Base-by-base conservation (phyloP, 306 rosid species). In the Bauhinia variegata region DNA sequence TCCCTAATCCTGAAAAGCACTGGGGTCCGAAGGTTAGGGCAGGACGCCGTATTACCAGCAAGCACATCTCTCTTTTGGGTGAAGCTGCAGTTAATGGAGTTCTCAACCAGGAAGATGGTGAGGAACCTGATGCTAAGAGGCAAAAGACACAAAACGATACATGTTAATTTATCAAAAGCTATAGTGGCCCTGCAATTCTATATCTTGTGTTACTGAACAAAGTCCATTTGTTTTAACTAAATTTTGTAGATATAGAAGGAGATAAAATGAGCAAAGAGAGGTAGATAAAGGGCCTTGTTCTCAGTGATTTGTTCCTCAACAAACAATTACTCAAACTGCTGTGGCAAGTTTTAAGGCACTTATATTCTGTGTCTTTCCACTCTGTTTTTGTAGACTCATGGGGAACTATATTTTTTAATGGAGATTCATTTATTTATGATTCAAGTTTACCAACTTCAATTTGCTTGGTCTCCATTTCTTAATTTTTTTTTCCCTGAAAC, bases 1-100 rank as follows among this genome's bases (percentile, higher is more conserved):
- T 93, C 64, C 96, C 98, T 28, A 93, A 93, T 76, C 97, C 98
- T 0, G 98, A 93, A 63, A 88, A 87, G 72, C 97, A 93, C 48
- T 93, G 98, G 97, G 98, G 98, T 41, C 97, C 98, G 2, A 88
- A 93, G 78, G 88, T 93, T 36, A 84, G 98, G 80, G 98, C 97
- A 4, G 98, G 98, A 48, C 98, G 97, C 39, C 73, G 60, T 72
- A 83, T 93, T 75, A 89, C 98, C n/a, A 88, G 91, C 88, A 89
- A 88, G 43, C 96, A 89, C 72, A 63, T 93, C 64, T 93, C 96
- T 46, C 96, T 93, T 14, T 65, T 93, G 71, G 98, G 96, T 57
- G 83, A 79, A 47, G 95, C 74, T 11, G 98, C 92, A 34, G 55
- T 89, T 30, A 82, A 84, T 62, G 93, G 74, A 66, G 48, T 39